Base-by-base conservation (phyloP, 139 green algal genomes). In the Parachlorella kessleri region DNA sequence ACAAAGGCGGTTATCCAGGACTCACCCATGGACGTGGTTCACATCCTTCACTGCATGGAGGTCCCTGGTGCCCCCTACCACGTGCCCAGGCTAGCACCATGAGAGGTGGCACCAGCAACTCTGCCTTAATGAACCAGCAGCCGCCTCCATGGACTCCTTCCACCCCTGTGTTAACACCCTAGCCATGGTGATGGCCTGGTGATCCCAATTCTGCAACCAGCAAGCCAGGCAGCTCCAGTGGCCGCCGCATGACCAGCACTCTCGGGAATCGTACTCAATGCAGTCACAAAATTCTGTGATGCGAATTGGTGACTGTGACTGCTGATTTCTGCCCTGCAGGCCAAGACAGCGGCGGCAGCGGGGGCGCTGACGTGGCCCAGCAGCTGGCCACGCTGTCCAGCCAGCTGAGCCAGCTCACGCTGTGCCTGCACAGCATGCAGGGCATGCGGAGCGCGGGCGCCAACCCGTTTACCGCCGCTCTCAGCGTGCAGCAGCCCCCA, bases 401-500 rank as follows among this genome's bases (percentile, higher is more conserved):
- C 55, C 55, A 78, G 55, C 73, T 78, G 73, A 55, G 73, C 36
- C 55, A 78, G 73, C 73, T 78, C 55, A 78, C 35, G 55, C 55
- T 70, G 28, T 70, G 55, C 37, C 6, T 78, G 37, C 28, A 63
- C 40, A 35, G 39, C 10, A 59, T 73, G 68, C 73, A 78, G 37
- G n/a, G n/a, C n/a, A n/a, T n/a, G n/a, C n/a, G n/a, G n/a, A n/a
- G n/a, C n/a, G n/a, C n/a, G n/a, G n/a, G n/a, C n/a, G n/a, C n/a
- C n/a, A n/a, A n/a, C n/a, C n/a, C n/a, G n/a, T n/a, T n/a, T n/a
- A n/a, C n/a, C n/a, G n/a, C n/a, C n/a, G n/a, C n/a, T n/a, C n/a
- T n/a, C n/a, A n/a, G n/a, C n/a, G n/a, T n/a, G n/a, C n/a, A n/a
- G n/a, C n/a, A n/a, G n/a, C n/a, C n/a, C n/a, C n/a, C n/a, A n/a